Evolutionary conservation across 257 asterid genomes (phyloP), one percentile per base, ranked within the genome.

Genomic region (Jasminum sambac): DNA sequence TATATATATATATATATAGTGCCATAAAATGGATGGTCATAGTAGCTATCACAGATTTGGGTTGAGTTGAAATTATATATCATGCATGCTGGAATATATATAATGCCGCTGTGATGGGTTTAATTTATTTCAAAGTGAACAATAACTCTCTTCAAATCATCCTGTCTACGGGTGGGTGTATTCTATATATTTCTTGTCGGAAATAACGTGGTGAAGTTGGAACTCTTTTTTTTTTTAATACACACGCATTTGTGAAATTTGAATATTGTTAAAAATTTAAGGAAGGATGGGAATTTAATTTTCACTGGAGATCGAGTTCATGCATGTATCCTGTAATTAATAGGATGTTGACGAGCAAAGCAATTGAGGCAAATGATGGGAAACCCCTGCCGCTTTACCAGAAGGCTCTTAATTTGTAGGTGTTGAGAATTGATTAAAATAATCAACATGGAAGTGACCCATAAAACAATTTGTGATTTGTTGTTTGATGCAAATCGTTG

Each of bases 381-480:
- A 94, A 91, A 72, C 86, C 99, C 9, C 78, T 94, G 8, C 97
- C 97, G 39, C 85, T 94, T 25, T 88, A 94, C 68, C 97, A 94
- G 82, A 94, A 94, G 81, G 99, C 99, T 67, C 70, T 91, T 17
- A 91, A n/a, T n/a, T n/a, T n/a, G n/a, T n/a, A n/a, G n/a, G n/a
- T n/a, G n/a, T n/a, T n/a, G n/a, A n/a, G n/a, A n/a, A n/a, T n/a
- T n/a, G n/a, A n/a, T n/a, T n/a, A n/a, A n/a, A n/a, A n/a, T n/a
- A n/a, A n/a, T n/a, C n/a, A n/a, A n/a, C n/a, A n/a, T n/a, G n/a
- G n/a, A n/a, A n/a, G n/a, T n/a, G n/a, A n/a, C n/a, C n/a, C n/a
- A n/a, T n/a, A n/a, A n/a, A n/a, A n/a, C n/a, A n/a, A n/a, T n/a
- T n/a, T n/a, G n/a, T n/a, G n/a, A n/a, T n/a, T n/a, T n/a, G n/a